Percentiles rank a stretch among this genome's conserved stretches.
Evolutionary conservation across 2,329 filamentous ascomycete genomes (phyloP).

Genomic region (Ascochyta fabae): DNA sequence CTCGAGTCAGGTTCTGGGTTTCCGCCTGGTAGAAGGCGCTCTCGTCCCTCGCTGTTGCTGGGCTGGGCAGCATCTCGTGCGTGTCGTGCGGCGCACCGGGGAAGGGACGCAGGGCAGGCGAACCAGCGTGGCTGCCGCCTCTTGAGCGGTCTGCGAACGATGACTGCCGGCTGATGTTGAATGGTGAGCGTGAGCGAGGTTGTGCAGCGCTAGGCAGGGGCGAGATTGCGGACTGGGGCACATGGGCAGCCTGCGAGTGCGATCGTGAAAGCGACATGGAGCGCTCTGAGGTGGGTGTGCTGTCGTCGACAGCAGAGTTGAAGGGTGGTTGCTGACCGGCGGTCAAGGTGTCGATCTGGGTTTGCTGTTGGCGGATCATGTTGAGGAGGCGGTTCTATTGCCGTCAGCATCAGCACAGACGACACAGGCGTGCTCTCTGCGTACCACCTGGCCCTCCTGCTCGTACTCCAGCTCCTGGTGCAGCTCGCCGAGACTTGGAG

Average conservation of each 20-base stretch:
- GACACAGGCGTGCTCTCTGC: constrained; percentile 25
- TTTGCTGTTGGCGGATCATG: constrained; percentile 78
- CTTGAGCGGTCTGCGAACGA: constrained; percentile 49
- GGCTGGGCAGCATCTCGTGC: constrained; percentile 68
- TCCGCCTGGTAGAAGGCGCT: constrained; percentile 82
- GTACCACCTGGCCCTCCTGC: constrained; percentile 77
- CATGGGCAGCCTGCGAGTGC: constrained; percentile 25
- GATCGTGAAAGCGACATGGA: constrained; percentile 52
- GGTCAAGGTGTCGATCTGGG: constrained; percentile 69
- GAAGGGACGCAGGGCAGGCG: constrained; percentile 59
- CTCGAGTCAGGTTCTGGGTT: constrained; percentile 76
- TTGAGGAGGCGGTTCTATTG: constrained; percentile 73
- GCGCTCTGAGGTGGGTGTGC: constrained; percentile 56
- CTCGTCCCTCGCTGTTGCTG: constrained; percentile 64
- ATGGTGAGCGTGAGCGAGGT: constrained; percentile 45
- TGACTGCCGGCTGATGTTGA: constrained; percentile 53
- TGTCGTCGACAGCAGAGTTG: constrained; percentile 59
- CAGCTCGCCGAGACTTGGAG: constrained; percentile 76
- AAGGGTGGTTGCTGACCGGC: constrained; percentile 49
- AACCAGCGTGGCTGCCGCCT: constrained; percentile 50
- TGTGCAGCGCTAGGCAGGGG: constrained; percentile 39
- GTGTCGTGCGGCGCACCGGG: constrained; percentile 51
- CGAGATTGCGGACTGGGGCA: constrained; percentile 43
- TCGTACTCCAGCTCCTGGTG: constrained; percentile 81
- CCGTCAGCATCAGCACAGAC: neutral